Evolutionary conservation across 2,329 filamentous ascomycete species (phyloP), one percentile per base, ranked within the genome.

Genomic region (Fusarium avenaceum): DNA sequence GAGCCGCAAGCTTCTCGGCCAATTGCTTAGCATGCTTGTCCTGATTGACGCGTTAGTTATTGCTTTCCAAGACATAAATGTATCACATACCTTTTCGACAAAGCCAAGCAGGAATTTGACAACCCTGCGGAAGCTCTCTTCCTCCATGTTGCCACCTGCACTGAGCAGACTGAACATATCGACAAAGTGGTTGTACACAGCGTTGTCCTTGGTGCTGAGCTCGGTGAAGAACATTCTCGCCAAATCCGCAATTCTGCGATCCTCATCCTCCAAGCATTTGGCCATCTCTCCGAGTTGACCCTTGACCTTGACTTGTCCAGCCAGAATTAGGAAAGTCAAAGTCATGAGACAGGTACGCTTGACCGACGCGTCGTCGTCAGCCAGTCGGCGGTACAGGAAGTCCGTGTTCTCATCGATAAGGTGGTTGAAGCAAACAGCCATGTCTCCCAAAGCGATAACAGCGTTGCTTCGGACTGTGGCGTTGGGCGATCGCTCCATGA

Each of bases 401-500:
- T 99, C 96, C 0, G 96, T 99, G 79, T 99, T 98, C 81, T 99
- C 96, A 76, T 99, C 96, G 72, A 99, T 97, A 49, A 99, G 87
- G 76, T 99, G 96, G 76, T 99, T 99, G 86, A 99, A 99, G 86
- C 94, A 97, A 22, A 99, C 96, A 0, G 96, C 96, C 96, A 99
- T 99, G 77, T 99, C 96, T 39, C 96, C 96, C 0, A 99, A 88
- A 0, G 96, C 95, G 72, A 99, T 97, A 19, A 99, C 96, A 11
- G 96, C 93, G 76, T 99, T 99, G 73, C 93, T 97, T 51, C 96
- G 90, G 39, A 97, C 95, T 19, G 94, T 97, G 2, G 96, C 92
- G 74, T 97, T 93, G 32, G 93, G 88, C 3, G 94, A 97, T 30
- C 94, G 90, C 81, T 99, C 96, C 84, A 99, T 94, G 74, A 99